phyloP scores from a whole-genome alignment of 805 yeast genomes.

The Teunomyces funiuensis region DNA sequence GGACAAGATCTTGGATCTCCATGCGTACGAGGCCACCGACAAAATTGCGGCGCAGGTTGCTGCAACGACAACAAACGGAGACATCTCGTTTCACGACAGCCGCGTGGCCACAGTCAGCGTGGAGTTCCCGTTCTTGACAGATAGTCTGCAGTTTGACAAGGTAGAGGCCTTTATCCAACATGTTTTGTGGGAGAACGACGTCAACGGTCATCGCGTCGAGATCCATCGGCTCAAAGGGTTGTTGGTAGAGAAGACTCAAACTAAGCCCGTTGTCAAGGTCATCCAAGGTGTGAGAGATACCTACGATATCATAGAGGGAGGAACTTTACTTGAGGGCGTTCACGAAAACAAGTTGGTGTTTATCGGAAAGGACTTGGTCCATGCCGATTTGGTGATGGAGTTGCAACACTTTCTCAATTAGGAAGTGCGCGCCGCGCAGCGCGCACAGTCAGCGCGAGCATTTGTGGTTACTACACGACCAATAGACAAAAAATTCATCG shows the following conservation, averaged over 20 bases:
- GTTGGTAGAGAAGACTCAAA: conserved; percentile 48
- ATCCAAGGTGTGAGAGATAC: conserved; percentile 94
- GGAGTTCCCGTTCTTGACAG: conserved; percentile 46
- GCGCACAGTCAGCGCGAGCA: too few species aligned
- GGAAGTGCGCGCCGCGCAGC: not conserved
- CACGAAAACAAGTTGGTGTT: conserved; percentile 61
- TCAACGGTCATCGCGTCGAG: conserved; percentile 50
- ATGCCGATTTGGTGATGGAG: conserved; percentile 34
- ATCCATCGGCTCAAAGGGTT: conserved; percentile 84
- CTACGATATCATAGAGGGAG: conserved; percentile 67
- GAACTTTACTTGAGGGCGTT: conserved; percentile 35
- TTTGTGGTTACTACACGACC: too few species aligned
- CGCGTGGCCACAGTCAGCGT: conserved; percentile 36
- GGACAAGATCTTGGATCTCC: conserved; percentile 66
- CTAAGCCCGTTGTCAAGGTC: too few species aligned
- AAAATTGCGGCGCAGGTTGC: conserved; percentile 19
- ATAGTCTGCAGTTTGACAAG: conserved; percentile 35
- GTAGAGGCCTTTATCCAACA: conserved; percentile 68
- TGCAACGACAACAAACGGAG: conserved; percentile 5
- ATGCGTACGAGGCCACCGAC: conserved; percentile 60
- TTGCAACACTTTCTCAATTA: conserved; percentile 14
- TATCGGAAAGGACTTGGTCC: conserved; percentile 65
- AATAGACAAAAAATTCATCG: not conserved
- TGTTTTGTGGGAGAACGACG: conserved; percentile 68
- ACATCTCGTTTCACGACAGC: conserved; percentile 39